Percentiles rank a stretch among this genome's conserved stretches.
These are phyloP conservation scores for Astrothelium macrocarpum DNA, from an alignment of 495 filamentous ascomycete genomes.

Conservation along the genomic window DNA sequence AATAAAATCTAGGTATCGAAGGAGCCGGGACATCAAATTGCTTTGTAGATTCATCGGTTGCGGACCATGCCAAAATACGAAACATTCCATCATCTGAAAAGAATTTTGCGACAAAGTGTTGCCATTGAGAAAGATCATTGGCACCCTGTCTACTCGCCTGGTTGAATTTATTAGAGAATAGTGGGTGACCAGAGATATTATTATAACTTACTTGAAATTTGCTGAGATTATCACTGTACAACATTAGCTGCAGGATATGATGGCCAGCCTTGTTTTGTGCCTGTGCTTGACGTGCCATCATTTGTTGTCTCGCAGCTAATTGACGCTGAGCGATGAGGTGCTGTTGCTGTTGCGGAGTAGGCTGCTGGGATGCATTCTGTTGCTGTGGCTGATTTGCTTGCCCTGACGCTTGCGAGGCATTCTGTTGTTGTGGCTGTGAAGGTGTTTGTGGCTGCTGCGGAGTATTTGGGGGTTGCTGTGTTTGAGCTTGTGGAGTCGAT, in stretches of 20 bases:
- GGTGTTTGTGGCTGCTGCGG: constrained; percentile 19
- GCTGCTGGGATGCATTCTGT: background rate
- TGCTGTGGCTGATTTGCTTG: background rate
- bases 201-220: constrained; percentile 46
- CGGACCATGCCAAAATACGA: constrained; percentile 47
- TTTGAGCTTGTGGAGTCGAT: constrained; percentile 30
- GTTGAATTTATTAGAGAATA: background rate
- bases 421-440: constrained; percentile 19
- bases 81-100: constrained; percentile 64
- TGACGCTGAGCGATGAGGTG: constrained; percentile 14
- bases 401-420: constrained; percentile 6
- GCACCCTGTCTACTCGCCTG: constrained; percentile 12
- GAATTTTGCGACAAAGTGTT: constrained; percentile 61
- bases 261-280: constrained; percentile 33
- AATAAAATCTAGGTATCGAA: constrained; percentile 69
- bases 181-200: background rate
- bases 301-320: constrained; percentile 16
- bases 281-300: constrained; percentile 10
- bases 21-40: constrained; percentile 69
- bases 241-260: constrained; percentile 53
- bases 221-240: constrained; percentile 63
- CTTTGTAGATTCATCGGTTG: constrained; percentile 45
- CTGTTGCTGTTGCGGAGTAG: constrained; percentile 11
- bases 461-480: constrained; percentile 17
- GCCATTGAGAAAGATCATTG: constrained; percentile 62